A percentile compares a stretch with the other conserved stretches of the same genome.
phyloP scores from a whole-genome alignment of 768 basidiomycete genomes.

The Gelatoporia subvermispora region DNA sequence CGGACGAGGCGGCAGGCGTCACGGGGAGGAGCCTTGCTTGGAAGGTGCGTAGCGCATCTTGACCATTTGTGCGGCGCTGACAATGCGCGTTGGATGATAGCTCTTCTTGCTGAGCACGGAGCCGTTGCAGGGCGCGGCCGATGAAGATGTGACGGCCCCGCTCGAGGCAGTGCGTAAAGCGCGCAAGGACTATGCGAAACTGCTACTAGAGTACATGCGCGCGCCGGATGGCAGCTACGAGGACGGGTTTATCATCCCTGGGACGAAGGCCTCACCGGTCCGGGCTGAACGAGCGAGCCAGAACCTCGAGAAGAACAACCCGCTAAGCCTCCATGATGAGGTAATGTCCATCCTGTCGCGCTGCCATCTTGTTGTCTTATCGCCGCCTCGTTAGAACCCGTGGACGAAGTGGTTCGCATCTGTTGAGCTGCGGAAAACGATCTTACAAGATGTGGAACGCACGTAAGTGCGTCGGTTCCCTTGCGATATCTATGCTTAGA shows the following conservation, averaged over 20 bases:
- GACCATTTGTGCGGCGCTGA: not conserved
- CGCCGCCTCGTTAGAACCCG: constrained; percentile 57
- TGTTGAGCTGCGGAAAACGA: constrained; percentile 83
- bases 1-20: constrained; percentile 40
- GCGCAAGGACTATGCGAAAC: constrained; percentile 51
- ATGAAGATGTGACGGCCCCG: constrained; percentile 24
- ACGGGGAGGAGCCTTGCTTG: constrained; percentile 79
- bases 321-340: constrained; percentile 74
- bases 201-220: constrained; percentile 65
- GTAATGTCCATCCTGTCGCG: constrained; percentile 28
- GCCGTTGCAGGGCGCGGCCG: constrained; percentile 52
- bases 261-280: constrained; percentile 32
- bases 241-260: constrained; percentile 57
- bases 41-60: constrained; percentile 53
- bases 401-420: constrained; percentile 94
- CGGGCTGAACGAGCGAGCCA: constrained; percentile 18
- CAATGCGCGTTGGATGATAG: constrained; percentile 31
- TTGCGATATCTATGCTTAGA: not conserved
- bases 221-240: constrained; percentile 87
- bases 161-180: constrained; percentile 36
- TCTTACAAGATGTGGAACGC: constrained; percentile 91
- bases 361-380: not conserved
- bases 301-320: constrained; percentile 72
- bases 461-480: constrained; percentile 53
- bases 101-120: constrained; percentile 64